Evolutionary conservation across 495 filamentous ascomycete genomes (phyloP).

Genomic region (Paragyromitra xinjiangensis): DNA sequence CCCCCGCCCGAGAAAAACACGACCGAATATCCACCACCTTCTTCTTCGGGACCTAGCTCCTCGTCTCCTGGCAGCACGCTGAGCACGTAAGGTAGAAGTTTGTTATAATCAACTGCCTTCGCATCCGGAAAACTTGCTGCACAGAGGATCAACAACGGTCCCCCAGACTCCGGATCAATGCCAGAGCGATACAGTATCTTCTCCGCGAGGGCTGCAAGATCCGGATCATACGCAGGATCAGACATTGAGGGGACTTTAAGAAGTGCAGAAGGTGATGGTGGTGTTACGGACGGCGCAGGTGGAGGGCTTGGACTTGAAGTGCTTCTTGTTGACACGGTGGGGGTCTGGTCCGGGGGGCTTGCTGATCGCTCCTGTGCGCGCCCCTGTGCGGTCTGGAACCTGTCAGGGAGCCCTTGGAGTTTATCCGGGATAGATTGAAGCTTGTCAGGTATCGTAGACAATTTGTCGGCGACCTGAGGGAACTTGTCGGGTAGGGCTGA

Average conservation of each 20-base stretch:
- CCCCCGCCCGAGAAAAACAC: slow-evolving; percentile 67
- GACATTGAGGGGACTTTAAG: slow-evolving; percentile 35
- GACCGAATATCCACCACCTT: slow-evolving; percentile 66
- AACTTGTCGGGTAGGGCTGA: slow-evolving; percentile 48
- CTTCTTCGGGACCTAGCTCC: slow-evolving; percentile 60
- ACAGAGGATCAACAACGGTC: slow-evolving; percentile 65
- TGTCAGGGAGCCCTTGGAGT: slow-evolving; percentile 33
- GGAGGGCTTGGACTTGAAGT: slow-evolving; percentile 1
- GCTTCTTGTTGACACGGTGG: background rate
- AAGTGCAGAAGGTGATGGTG: slow-evolving; percentile 15
- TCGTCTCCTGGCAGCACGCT: slow-evolving; percentile 65
- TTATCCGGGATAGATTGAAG: slow-evolving; percentile 38
- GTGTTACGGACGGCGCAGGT: slow-evolving; percentile 6
- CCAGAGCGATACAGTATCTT: slow-evolving; percentile 66
- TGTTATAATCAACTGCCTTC: slow-evolving; percentile 64
- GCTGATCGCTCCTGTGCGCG: slow-evolving; percentile 23
- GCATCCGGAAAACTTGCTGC: slow-evolving; percentile 67
- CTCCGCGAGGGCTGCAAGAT: slow-evolving; percentile 60
- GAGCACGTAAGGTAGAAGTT: slow-evolving; percentile 67
- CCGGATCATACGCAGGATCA: slow-evolving; percentile 59
- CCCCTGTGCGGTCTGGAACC: slow-evolving; percentile 23
- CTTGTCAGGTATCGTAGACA: slow-evolving; percentile 33
- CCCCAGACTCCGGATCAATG: slow-evolving; percentile 60
- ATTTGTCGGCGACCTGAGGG: slow-evolving; percentile 43
- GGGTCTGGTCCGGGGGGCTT: slow-evolving; percentile 14